phyloP scores from a whole-genome alignment of 495 filamentous ascomycete genomes.

The Annulohypoxylon maeteangense region DNA sequence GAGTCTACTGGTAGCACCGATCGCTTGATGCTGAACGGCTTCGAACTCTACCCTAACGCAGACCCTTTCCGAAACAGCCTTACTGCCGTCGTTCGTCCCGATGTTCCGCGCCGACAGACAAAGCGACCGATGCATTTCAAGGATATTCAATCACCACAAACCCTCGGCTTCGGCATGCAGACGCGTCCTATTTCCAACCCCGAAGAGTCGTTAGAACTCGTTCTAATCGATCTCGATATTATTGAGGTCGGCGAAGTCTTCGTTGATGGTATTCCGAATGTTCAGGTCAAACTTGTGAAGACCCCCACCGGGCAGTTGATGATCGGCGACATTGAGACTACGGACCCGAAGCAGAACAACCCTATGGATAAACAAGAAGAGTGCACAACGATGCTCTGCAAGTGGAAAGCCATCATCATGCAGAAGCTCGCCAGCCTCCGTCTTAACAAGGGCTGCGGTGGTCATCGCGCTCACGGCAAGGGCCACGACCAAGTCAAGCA shows the following conservation, averaged over 20 bases:
- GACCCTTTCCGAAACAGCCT: conserved; percentile 46
- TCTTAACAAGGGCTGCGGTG: conserved; percentile 42
- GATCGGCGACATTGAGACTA: conserved; percentile 52
- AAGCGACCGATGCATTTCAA: conserved; percentile 33
- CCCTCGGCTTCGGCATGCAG: conserved; percentile 54
- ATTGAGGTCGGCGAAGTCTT: conserved; percentile 60
- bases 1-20: conserved; percentile 47
- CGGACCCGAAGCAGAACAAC: conserved; percentile 17
- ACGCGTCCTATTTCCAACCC: conserved; percentile 36
- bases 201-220: conserved; percentile 51
- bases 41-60: conserved; percentile 55
- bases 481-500: conserved; percentile 25
- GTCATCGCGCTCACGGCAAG: conserved; percentile 17
- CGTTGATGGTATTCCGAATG: conserved; percentile 56
- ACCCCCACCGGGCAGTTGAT: conserved; percentile 54
- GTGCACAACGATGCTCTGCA: conserved; percentile 60
- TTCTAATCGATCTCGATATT: conserved; percentile 60
- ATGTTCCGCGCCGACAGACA: conserved; percentile 24
- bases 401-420: conserved; percentile 55
- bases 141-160: conserved; percentile 37
- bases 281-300: conserved; percentile 59
- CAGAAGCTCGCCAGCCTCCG: conserved; percentile 50
- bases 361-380: conserved; percentile 49
- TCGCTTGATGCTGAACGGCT: conserved; percentile 56
- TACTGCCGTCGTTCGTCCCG: conserved; percentile 41